A percentile compares a stretch with the other conserved stretches of the same genome.
Conservation (phyloP, 164 flowering plant genomes). For the Vitis cinerea region DNA sequence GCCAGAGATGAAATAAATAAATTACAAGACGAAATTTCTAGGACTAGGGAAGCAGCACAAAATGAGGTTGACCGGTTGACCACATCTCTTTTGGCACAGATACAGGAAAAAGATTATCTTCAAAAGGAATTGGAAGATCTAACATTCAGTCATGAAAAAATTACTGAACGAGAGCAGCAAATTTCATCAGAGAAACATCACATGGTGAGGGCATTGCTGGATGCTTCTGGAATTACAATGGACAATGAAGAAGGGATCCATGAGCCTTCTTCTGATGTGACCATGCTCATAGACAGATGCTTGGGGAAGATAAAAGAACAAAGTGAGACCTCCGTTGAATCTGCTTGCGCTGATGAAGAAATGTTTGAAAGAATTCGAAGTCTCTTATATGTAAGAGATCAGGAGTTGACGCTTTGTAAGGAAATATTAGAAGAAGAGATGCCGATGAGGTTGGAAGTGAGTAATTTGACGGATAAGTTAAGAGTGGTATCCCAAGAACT, state of each 20-base stretch:
- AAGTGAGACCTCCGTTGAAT: slow-evolving; percentile 20
- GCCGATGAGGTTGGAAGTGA: slow-evolving; percentile 36
- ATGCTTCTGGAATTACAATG: slow-evolving; percentile 42
- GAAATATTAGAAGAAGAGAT: slow-evolving; percentile 61
- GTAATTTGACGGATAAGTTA: slow-evolving; percentile 41
- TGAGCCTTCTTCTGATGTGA: slow-evolving; percentile 31
- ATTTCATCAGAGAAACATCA: slow-evolving; percentile 46
- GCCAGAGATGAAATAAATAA: slow-evolving; percentile 42
- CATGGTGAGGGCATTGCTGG: slow-evolving; percentile 38
- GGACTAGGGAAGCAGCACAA: slow-evolving; percentile 38
- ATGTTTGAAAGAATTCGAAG: slow-evolving; percentile 48
- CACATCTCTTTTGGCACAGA: slow-evolving; percentile 47
- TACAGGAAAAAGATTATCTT: slow-evolving; percentile 61
- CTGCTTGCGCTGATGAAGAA: slow-evolving; percentile 35
- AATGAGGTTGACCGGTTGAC: slow-evolving; percentile 51
- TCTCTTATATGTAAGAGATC: slow-evolving; percentile 55
- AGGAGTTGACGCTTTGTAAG: slow-evolving; percentile 47
- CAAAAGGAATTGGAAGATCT: slow-evolving; percentile 51
- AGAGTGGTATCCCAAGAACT: slow-evolving; percentile 42
- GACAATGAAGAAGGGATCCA: slow-evolving; percentile 25
- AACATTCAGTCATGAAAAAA: slow-evolving; percentile 36
- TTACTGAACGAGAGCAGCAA: slow-evolving; percentile 37
- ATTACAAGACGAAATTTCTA: slow-evolving; percentile 44
- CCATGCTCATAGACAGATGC: slow-evolving; percentile 46
- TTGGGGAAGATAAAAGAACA: slow-evolving; percentile 53